These are phyloP conservation scores for Cladosporium sp. DNA, from an alignment of 2,329 filamentous ascomycete genomes.

Conservation along the genomic window DNA sequence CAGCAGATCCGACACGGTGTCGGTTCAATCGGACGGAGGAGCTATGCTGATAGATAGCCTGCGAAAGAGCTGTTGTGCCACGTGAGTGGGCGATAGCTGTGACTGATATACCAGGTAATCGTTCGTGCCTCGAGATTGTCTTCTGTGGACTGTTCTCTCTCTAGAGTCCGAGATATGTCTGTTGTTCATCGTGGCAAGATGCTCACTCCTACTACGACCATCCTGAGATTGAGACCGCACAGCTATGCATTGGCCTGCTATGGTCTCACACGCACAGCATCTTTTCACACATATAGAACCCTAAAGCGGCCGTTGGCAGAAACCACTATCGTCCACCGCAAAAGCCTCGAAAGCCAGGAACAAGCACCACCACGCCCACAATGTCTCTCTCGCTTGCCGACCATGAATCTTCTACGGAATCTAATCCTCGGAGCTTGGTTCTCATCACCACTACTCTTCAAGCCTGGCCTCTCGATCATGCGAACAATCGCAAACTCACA, in stretches of 20 bases:
- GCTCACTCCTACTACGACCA: neutral
- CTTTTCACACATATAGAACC: constrained; percentile 13
- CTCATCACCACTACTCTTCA: constrained; percentile 35
- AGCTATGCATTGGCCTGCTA: neutral
- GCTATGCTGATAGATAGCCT: neutral
- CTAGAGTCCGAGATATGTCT: neutral
- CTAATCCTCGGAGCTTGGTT: constrained; percentile 35
- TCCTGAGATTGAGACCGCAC: neutral
- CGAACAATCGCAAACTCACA: constrained; percentile 46
- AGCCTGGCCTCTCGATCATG: constrained; percentile 34
- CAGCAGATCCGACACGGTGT: constrained; percentile 3
- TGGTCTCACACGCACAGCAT: neutral
- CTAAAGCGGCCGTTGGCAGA: constrained; percentile 8
- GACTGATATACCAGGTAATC: neutral
- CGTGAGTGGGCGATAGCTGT: neutral
- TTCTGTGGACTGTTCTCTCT: neutral
- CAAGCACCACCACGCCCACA: constrained; percentile 16
- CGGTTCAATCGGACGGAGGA: constrained; percentile 11
- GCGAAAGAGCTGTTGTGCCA: constrained; percentile 6
- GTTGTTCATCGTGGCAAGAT: neutral
- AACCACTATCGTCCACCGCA: constrained; percentile 14
- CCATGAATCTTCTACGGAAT: constrained; percentile 32
- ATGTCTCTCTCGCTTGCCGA: constrained; percentile 26
- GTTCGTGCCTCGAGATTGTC: neutral
- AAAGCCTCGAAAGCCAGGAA: constrained; percentile 19